Percentiles rank a stretch among this genome's conserved stretches.
These are phyloP conservation scores for Ophiostoma tasmaniense DNA, from an alignment of 2,329 filamentous ascomycete genomes.

Conservation along the genomic window DNA sequence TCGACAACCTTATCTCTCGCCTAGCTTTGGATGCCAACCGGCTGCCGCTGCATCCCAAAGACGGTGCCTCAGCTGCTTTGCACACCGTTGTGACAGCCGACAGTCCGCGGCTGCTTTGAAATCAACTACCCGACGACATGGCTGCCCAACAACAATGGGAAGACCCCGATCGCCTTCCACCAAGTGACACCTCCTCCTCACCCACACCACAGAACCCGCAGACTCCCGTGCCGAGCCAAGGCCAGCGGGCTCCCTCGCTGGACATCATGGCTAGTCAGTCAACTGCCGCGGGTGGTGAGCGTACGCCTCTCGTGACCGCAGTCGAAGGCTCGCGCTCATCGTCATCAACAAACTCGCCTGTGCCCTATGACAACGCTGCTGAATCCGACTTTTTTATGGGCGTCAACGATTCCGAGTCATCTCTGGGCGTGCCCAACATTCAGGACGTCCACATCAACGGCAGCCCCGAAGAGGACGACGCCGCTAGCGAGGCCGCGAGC, in stretches of 20 bases:
- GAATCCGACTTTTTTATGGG: conserved; percentile 89
- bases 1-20: background rate
- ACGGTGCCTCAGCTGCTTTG: background rate
- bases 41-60: background rate
- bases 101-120: background rate
- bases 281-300: background rate
- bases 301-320: background rate
- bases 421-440: conserved; percentile 70
- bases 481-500: conserved; percentile 29
- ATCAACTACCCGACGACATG: background rate
- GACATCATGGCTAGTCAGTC: conserved; percentile 22
- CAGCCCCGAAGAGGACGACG: background rate
- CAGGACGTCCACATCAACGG: conserved; percentile 64
- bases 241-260: conserved; percentile 20
- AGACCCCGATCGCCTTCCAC: background rate
- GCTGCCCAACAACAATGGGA: background rate
- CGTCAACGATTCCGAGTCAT: conserved; percentile 89
- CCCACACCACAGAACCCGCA: background rate
- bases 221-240: conserved; percentile 3
- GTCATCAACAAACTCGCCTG: conserved; percentile 67
- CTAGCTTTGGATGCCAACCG: background rate
- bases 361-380: conserved; percentile 71
- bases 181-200: background rate
- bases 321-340: conserved; percentile 46
- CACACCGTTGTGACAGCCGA: background rate